Base-by-base conservation (phyloP, 2,329 filamentous ascomycete genomes). In the Claviceps sp. region DNA sequence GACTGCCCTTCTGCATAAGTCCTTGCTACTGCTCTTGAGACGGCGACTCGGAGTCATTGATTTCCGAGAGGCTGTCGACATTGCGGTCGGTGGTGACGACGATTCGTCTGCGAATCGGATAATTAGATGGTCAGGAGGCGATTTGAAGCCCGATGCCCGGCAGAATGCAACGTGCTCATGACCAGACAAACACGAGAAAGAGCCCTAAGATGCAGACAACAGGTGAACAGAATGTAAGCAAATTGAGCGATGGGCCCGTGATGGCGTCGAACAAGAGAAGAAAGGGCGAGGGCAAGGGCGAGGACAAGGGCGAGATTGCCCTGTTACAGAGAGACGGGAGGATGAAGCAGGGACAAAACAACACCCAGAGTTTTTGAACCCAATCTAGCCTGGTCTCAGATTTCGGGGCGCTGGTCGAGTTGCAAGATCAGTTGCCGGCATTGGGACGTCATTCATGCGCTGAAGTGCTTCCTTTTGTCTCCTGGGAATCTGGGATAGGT, bases 51-150 rank as follows among this genome's bases (percentile, higher is more conserved):
- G 66, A 56, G 70, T 67, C 52, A 67, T 70, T 44, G 74, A 74
- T 56, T 68, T 68, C 57, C 70, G 73, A 57, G 75, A 77, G 46
- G 69, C 68, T 56, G 72, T 70, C 61, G 76, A 79, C 76, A 78
- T 44, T 26, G 47, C 43, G 36, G 41, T 37, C 40, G 43, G 43
- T 16, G 30, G 41, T 38, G 42, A 20, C 24, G 46, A 52, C 42
- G 46, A 38, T 37, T 51, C 37, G 49, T 47, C 42, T 26, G 47
- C 20, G 20, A 45, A 16, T 41, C 8, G 22, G 20, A 41, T 22
- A 14, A 18, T 34, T 34, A 34, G 54, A 54, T 50, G 56, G 56
- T 61, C 57, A 61, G 54, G 58, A 60, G 61, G 62, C 61, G 52
- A 60, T 56, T 57, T 59, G 60, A 58, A 65, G 62, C 60, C 63